Conservation (phyloP, 768 basidiomycete genomes). For the Porphyrellus cyaneotinctus region DNA sequence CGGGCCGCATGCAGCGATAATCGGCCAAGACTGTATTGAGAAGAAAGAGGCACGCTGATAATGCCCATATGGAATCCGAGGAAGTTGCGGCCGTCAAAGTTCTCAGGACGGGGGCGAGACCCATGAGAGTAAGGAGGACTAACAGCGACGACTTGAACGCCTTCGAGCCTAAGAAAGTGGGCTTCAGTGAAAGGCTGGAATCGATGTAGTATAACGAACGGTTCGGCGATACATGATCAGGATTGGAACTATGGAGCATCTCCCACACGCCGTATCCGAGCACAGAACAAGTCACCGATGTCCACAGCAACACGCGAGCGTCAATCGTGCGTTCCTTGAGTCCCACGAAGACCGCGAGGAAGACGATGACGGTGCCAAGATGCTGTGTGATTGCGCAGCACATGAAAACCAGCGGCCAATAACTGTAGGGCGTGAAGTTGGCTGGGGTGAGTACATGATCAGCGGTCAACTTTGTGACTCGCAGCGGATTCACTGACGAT, state of each 20-base stretch:
- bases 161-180: constrained; percentile 52
- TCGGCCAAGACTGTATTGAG: constrained; percentile 82
- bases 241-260: constrained; percentile 41
- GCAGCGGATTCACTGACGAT: constrained; percentile 50
- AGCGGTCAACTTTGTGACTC: constrained; percentile 11
- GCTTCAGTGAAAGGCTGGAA: constrained; percentile 9
- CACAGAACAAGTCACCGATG: constrained; percentile 57
- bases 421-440: constrained; percentile 76
- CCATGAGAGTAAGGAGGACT: constrained; percentile 84
- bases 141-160: constrained; percentile 77
- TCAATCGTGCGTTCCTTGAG: constrained; percentile 63
- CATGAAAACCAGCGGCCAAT: constrained; percentile 65
- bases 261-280: constrained; percentile 64
- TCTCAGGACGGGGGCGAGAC: constrained; percentile 84
- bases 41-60: constrained; percentile 80
- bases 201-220: constrained; percentile 21
- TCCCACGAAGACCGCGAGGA: constrained; percentile 74
- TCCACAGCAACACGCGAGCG: constrained; percentile 63
- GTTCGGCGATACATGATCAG: constrained; percentile 18
- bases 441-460: constrained; percentile 43
- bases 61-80: constrained; percentile 94
- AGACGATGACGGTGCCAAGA: constrained; percentile 73
- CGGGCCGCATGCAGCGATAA: constrained; percentile 53
- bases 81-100: constrained; percentile 94
- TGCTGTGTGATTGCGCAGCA: constrained; percentile 83